Evolutionary conservation across 2,329 filamentous ascomycete genomes (phyloP).

Genomic region (Calycina marina): DNA sequence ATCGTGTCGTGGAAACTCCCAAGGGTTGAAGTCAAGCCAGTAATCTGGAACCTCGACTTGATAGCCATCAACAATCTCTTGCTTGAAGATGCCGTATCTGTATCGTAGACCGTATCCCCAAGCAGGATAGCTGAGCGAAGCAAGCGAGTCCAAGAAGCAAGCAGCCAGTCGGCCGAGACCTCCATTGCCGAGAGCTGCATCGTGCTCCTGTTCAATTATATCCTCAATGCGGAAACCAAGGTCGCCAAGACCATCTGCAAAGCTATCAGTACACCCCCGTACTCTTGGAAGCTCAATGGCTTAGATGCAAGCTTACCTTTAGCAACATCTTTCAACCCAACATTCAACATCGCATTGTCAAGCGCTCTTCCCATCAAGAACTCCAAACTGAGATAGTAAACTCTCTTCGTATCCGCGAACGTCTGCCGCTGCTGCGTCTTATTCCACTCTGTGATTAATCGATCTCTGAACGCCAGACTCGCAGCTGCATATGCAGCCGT

Average conservation of each 20-base stretch:
- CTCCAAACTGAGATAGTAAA: constrained; percentile 95
- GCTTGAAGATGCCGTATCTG: constrained; percentile 97
- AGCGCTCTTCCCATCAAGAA: constrained; percentile 94
- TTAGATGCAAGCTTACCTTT: constrained; percentile 45
- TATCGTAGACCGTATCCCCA: constrained; percentile 97
- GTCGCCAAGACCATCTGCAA: constrained; percentile 63
- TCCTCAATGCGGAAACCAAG: constrained; percentile 97
- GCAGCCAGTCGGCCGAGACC: constrained; percentile 88
- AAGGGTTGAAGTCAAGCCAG: constrained; percentile 98
- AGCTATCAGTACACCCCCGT: constrained; percentile 4
- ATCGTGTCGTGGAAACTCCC: constrained; percentile 95
- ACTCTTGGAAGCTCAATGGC: not conserved
- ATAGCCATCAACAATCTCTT: constrained; percentile 95
- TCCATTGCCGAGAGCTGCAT: constrained; percentile 91
- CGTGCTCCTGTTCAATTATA: constrained; percentile 85
- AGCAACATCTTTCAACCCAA: constrained; percentile 74
- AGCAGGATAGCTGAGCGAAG: constrained; percentile 85
- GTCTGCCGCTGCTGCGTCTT: constrained; percentile 95
- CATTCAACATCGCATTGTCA: constrained; percentile 97
- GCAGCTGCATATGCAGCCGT: constrained; percentile 81
- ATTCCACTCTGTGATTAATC: constrained; percentile 92
- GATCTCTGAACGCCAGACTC: constrained; percentile 82
- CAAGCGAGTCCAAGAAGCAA: constrained; percentile 92
- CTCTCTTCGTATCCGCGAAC: constrained; percentile 74
- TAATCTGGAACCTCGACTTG: constrained; percentile 98